phyloP scores from a whole-genome alignment of 176 grass and related monocot species.

The Tuctoria greenei region DNA sequence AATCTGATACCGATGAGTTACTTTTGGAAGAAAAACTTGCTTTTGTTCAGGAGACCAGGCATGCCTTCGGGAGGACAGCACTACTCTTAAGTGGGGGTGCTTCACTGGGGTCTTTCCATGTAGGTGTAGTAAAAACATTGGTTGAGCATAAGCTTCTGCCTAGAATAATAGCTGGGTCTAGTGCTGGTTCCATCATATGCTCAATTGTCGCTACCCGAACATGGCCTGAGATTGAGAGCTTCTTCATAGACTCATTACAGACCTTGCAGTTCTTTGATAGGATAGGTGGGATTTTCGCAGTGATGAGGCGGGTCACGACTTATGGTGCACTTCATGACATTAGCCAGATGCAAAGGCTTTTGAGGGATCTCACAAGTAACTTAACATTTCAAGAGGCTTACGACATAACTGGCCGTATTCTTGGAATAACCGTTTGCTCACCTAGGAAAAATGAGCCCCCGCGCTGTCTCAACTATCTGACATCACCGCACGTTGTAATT shows the following conservation, averaged over 20 bases:
- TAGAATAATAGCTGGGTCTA: conserved; percentile 93
- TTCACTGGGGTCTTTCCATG: conserved; percentile 90
- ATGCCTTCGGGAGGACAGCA: conserved; percentile 92
- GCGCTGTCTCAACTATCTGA: conserved; percentile 91
- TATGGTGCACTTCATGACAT: conserved; percentile 93
- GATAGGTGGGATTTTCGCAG: conserved; percentile 82
- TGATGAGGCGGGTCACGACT: conserved; percentile 74
- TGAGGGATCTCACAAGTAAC: conserved; percentile 91
- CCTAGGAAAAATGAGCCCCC: conserved; percentile 92
- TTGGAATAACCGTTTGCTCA: conserved; percentile 94
- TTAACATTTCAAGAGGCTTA: conserved; percentile 99
- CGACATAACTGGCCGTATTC: conserved; percentile 87
- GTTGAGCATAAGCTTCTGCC: conserved; percentile 90
- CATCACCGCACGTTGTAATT: conserved; percentile 90
- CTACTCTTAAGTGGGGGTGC: conserved; percentile 91
- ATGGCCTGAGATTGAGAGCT: conserved; percentile 91
- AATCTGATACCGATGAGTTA: conserved; percentile 79
- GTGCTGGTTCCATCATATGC: conserved; percentile 92
- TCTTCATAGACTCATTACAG: conserved; percentile 80
- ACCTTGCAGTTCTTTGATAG: conserved; percentile 82
- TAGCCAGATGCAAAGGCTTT: conserved; percentile 80
- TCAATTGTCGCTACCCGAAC: conserved; percentile 76
- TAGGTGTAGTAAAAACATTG: conserved; percentile 90
- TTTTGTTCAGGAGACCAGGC: conserved; percentile 95
- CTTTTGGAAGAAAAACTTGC: conserved; percentile 91